These are phyloP conservation scores for Phoma sp. DNA, from an alignment of 2,329 filamentous ascomycete species.

Conservation along the genomic window DNA sequence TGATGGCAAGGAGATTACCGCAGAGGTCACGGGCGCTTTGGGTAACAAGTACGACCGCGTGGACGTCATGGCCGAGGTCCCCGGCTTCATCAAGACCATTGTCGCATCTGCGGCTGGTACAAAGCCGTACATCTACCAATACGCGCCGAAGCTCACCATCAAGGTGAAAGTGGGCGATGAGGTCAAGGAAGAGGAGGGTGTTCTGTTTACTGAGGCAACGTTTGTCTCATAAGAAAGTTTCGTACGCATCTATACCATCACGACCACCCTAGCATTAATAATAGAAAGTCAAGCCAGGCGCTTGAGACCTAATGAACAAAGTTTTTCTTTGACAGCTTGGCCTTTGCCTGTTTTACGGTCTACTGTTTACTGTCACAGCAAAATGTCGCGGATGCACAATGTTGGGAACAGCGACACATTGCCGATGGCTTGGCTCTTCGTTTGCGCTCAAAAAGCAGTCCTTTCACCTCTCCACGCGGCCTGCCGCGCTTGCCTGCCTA, in stretches of 20 bases:
- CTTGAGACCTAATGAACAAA: slow-evolving; percentile 44
- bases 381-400: background rate
- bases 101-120: slow-evolving; percentile 88
- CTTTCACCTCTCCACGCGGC: background rate
- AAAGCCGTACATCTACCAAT: slow-evolving; percentile 99
- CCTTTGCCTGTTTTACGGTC: background rate
- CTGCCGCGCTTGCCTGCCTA: slow-evolving; percentile 6
- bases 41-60: slow-evolving; percentile 78
- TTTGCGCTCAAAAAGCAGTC: background rate
- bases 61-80: slow-evolving; percentile 96
- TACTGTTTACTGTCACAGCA: background rate
- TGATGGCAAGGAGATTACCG: slow-evolving; percentile 76
- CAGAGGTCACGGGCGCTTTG: slow-evolving; percentile 71
- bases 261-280: slow-evolving; percentile 43
- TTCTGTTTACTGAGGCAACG: slow-evolving; percentile 87
- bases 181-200: slow-evolving; percentile 78
- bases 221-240: slow-evolving; percentile 75
- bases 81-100: slow-evolving; percentile 93
- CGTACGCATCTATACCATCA: slow-evolving; percentile 24
- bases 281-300: slow-evolving; percentile 38
- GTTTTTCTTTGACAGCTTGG: slow-evolving; percentile 2
- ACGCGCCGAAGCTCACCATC: slow-evolving; percentile 72
- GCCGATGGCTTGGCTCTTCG: background rate
- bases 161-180: slow-evolving; percentile 86
- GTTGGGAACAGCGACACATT: background rate